A percentile compares a stretch with the other conserved stretches of the same genome.
phyloP scores from a whole-genome alignment of 495 filamentous ascomycete species.

The Neurospora sp. region DNA sequence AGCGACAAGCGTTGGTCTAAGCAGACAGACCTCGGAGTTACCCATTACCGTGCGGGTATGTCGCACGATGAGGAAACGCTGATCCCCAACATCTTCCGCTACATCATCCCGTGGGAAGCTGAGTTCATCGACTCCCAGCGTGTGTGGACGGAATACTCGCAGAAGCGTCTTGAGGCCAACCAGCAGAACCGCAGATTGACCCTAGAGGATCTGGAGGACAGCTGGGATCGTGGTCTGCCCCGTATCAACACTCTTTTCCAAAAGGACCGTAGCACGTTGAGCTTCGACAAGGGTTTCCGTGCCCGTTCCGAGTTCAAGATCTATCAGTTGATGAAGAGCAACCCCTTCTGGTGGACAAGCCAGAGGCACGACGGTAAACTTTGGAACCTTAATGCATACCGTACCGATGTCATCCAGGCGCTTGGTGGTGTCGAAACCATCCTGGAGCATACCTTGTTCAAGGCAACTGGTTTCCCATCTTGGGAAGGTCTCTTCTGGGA shows the following conservation, averaged over 20 bases:
- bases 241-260: slow-evolving; percentile 99
- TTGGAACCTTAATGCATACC: slow-evolving; percentile 97
- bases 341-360: slow-evolving; percentile 99
- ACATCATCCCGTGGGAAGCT: slow-evolving; percentile 99
- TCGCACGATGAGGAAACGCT: slow-evolving; percentile 96
- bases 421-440: slow-evolving; percentile 99
- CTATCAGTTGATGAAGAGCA: slow-evolving; percentile 99
- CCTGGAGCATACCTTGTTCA: slow-evolving; percentile 96
- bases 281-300: slow-evolving; percentile 98
- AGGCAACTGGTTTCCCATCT: slow-evolving; percentile 94
- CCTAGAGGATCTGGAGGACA: slow-evolving; percentile 94
- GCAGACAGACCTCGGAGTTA: slow-evolving; percentile 95
- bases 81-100: slow-evolving; percentile 98
- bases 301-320: slow-evolving; percentile 95
- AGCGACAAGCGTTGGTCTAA: slow-evolving; percentile 98
- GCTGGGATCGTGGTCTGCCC: slow-evolving; percentile 96
- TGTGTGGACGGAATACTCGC: slow-evolving; percentile 98
- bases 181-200: slow-evolving; percentile 95
- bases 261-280: slow-evolving; percentile 94
- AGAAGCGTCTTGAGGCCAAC: slow-evolving; percentile 94
- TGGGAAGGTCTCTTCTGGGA: slow-evolving; percentile 99
- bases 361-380: slow-evolving; percentile 97
- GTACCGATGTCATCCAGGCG: slow-evolving; percentile 97
- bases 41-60: slow-evolving; percentile 97
- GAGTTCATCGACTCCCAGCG: slow-evolving; percentile 98